phyloP scores from a whole-genome alignment of 257 asterid species.

The Plectranthus barbatus region DNA sequence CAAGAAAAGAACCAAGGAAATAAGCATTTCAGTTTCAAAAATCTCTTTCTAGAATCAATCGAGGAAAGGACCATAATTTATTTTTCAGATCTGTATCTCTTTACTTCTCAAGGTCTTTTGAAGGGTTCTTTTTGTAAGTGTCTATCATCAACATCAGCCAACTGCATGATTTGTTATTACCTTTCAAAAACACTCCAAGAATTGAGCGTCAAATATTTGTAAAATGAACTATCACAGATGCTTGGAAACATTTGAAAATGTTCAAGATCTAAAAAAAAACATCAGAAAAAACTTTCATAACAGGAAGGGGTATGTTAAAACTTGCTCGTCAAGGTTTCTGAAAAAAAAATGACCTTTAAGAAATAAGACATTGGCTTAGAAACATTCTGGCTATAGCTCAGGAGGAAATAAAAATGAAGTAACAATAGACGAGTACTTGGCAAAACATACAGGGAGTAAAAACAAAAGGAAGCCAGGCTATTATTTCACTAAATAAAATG shows the following conservation, averaged over 20 bases:
- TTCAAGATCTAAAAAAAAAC: background rate
- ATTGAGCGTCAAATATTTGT: background rate
- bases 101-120: background rate
- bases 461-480: background rate
- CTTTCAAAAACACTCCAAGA: background rate
- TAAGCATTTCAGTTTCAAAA: background rate
- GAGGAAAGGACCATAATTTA: background rate
- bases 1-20: background rate
- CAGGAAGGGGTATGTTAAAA: background rate
- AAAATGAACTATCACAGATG: background rate
- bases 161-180: background rate
- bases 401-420: background rate
- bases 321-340: background rate
- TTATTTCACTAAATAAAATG: background rate
- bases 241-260: background rate
- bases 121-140: background rate
- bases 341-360: background rate
- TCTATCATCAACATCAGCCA: background rate
- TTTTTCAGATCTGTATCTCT: background rate
- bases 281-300: background rate
- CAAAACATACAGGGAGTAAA: background rate
- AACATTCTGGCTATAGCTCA: background rate
- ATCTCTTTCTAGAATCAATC: background rate
- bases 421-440: background rate
- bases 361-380: background rate